These are phyloP conservation scores for Cokeromyces recurvatus DNA, from an alignment of 371 early-diverging fungal species.

Conservation along the genomic window DNA sequence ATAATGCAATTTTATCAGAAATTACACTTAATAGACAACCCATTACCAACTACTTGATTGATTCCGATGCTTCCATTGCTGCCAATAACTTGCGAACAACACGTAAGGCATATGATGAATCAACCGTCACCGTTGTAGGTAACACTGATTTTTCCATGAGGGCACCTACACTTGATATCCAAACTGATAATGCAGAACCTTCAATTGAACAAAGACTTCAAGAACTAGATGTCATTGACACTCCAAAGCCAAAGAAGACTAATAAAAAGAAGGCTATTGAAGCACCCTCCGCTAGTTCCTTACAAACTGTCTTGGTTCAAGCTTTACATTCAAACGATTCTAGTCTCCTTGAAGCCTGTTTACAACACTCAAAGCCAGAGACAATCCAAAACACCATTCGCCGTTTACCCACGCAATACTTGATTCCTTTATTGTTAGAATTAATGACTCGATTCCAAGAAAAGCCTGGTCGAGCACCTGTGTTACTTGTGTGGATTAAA, in stretches of 20 bases:
- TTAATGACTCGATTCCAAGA: slow-evolving; percentile 63
- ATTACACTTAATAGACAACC: slow-evolving; percentile 47
- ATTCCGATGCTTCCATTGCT: slow-evolving; percentile 49
- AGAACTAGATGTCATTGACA: slow-evolving; percentile 27
- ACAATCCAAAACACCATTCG: slow-evolving; percentile 67
- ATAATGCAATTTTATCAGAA: slow-evolving; percentile 31
- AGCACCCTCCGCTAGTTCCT: slow-evolving; percentile 51
- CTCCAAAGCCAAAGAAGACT: slow-evolving; percentile 6
- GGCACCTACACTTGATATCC: slow-evolving; percentile 15
- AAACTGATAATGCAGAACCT: slow-evolving; percentile 16
- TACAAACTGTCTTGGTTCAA: slow-evolving; percentile 72
- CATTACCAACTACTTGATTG: slow-evolving; percentile 50
- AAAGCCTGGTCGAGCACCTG: slow-evolving; percentile 60
- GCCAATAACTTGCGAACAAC: slow-evolving; percentile 47
- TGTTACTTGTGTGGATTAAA: slow-evolving; percentile 73
- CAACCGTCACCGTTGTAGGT: slow-evolving; percentile 37
- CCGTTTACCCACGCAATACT: slow-evolving; percentile 63
- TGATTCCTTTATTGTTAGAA: slow-evolving; percentile 70
- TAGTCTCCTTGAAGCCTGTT: slow-evolving; percentile 61
- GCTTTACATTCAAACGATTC: slow-evolving; percentile 73
- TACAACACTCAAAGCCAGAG: slow-evolving; percentile 56
- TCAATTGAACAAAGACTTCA: slow-evolving; percentile 36
- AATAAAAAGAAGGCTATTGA: slow-evolving; percentile 18
- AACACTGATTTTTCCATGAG: slow-evolving; percentile 38
- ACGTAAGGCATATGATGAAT: slow-evolving; percentile 47